Evolutionary conservation across 2,329 filamentous ascomycete genomes (phyloP), one percentile per base, ranked within the genome.

Genomic region (Cladosporium colombiae): DNA sequence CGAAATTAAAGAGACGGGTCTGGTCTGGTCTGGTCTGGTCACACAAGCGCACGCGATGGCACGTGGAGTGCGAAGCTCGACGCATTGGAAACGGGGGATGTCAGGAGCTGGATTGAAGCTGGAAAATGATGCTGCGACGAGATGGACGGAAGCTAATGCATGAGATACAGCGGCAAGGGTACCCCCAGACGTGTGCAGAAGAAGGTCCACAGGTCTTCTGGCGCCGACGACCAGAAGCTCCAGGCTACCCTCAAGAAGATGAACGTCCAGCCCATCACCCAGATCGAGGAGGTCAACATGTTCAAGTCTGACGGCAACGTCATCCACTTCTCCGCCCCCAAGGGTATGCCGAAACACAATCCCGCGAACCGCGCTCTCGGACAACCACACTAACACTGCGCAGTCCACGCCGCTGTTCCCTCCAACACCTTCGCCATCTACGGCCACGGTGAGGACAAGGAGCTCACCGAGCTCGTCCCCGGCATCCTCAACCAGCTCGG

Each of bases 231-330:
- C 90, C 98, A 97, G 92, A 99, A 99, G 89, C 92, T 99, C 72
- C 95, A 99, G 86, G 88, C 90, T 69, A 85, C 92, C 70, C 88
- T 99, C 74, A 99, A 99, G 91, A 99, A 99, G 91, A 89, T 99
- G 82, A 98, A 98, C 84, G 94, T 96, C 67, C 95, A 99, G 88
- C 95, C 95, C 77, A 98, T 99, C 83, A 93, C 96, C 86, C 92
- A 91, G 73, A 99, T 99, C 77, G 95, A 99, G 89, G 95, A 99
- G 87, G 95, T 99, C 81, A 99, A 99, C 90, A 99, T 99, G 95
- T 99, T 99, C 90, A 99, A 99, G 91, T 91, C 91, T 80, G 95
- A 99, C 81, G 95, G 95, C 82, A 99, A 99, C 82, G 95, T 99
- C 82, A 98, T 99, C 79, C 95, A 99, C 88, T 99, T 99, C 81